Evolutionary conservation across 257 asterid genomes (phyloP).

Genomic region (Perilla frutescens): DNA sequence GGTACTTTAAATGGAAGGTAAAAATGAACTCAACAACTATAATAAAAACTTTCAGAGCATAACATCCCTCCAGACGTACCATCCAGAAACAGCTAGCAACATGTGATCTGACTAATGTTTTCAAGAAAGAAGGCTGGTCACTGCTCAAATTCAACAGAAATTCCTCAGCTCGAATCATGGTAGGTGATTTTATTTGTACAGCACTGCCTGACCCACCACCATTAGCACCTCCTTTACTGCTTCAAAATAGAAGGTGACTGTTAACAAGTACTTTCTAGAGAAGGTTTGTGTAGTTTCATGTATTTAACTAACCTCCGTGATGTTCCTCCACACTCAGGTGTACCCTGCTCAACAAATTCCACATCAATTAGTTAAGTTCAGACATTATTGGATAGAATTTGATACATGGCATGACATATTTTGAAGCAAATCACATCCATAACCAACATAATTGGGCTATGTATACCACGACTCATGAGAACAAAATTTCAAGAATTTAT

Average conservation of each 20-base stretch:
- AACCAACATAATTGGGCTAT: conserved; percentile 7
- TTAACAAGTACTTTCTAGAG: conserved; percentile 13
- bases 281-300: conserved; percentile 19
- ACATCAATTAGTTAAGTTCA: conserved; percentile 33
- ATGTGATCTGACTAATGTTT: conserved; percentile 80
- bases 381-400: conserved; percentile 14
- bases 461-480: background rate
- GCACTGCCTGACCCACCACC: conserved; percentile 50
- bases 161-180: conserved; percentile 91
- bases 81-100: conserved; percentile 98
- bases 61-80: conserved; percentile 54
- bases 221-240: conserved; percentile 52
- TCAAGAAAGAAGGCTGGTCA: conserved; percentile 70
- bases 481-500: conserved; percentile 2
- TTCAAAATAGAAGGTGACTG: conserved; percentile 22
- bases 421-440: conserved; percentile 19
- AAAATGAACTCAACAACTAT: conserved; percentile 19
- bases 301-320: conserved; percentile 51
- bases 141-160: conserved; percentile 61
- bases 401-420: background rate
- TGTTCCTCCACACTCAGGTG: conserved; percentile 45
- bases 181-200: conserved; percentile 63
- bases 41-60: background rate
- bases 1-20: conserved; percentile 22
- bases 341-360: conserved; percentile 55